phyloP scores from a whole-genome alignment of 2,329 filamentous ascomycete genomes.

The Aulographum hederae region DNA sequence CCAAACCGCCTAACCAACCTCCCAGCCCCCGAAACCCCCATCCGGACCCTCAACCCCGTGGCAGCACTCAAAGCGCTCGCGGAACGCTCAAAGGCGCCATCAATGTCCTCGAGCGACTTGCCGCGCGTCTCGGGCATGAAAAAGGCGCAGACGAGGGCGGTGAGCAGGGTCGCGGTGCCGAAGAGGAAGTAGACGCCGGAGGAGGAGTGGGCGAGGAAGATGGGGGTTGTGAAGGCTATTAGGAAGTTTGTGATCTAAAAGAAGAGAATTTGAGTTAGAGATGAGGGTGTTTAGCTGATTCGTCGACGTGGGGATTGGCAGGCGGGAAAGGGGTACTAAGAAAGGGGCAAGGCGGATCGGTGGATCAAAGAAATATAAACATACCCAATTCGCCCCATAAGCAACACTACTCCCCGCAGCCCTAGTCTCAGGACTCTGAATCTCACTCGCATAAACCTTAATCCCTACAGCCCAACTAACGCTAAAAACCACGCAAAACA shows the following conservation, averaged over 20 bases:
- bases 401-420: constrained; percentile 35
- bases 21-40: too few species aligned
- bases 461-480: constrained; percentile 35
- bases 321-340: too few species aligned
- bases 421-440: constrained; percentile 35
- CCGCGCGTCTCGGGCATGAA: constrained; percentile 35
- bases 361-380: too few species aligned
- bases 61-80: too few species aligned
- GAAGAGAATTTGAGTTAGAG: too few species aligned
- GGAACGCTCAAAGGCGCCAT: constrained; percentile 22
- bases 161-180: constrained; percentile 10
- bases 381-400: constrained; percentile 33
- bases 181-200: constrained; percentile 17
- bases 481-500: constrained; percentile 29
- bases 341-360: too few species aligned
- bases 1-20: too few species aligned
- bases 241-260: constrained; percentile 14
- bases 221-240: constrained; percentile 24
- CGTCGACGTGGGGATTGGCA: too few species aligned
- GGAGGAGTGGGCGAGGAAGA: constrained; percentile 26
- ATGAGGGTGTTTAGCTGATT: too few species aligned
- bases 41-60: too few species aligned
- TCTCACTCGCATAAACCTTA: constrained; percentile 39
- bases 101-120: constrained; percentile 29
- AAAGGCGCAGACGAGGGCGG: constrained; percentile 10